Evolutionary conservation across 2,329 filamentous ascomycete genomes (phyloP).

Genomic region (Cercospora sp.): DNA sequence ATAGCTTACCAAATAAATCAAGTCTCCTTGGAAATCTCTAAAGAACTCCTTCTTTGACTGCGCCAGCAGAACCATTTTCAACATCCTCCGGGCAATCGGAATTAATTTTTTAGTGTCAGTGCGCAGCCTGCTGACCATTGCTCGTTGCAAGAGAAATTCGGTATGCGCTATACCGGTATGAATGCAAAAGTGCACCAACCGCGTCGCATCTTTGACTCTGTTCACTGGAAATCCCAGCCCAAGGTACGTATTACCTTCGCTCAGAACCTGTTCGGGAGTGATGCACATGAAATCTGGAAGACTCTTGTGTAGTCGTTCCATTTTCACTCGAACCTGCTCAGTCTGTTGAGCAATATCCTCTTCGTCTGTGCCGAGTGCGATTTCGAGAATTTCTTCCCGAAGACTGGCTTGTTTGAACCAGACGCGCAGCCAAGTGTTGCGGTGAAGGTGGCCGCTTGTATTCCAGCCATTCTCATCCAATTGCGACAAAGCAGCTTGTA

Average conservation of each 20-base stretch:
- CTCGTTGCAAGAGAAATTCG: constrained; percentile 59
- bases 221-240: constrained; percentile 16
- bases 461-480: constrained; percentile 58
- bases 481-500: constrained; percentile 42
- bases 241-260: constrained; percentile 22
- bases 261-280: constrained; percentile 34
- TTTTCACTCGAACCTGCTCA: constrained; percentile 43
- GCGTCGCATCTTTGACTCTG: constrained; percentile 24
- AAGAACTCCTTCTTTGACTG: constrained; percentile 45
- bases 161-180: constrained; percentile 54
- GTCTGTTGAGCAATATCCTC: constrained; percentile 44
- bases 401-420: constrained; percentile 53
- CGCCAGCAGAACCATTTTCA: constrained; percentile 42
- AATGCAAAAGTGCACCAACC: constrained; percentile 43
- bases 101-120: constrained; percentile 41
- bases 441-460: constrained; percentile 45
- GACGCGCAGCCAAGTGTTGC: constrained; percentile 51
- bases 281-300: constrained; percentile 37
- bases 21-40: constrained; percentile 47
- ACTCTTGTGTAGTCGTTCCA: constrained; percentile 43
- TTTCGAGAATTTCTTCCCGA: constrained; percentile 61
- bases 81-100: constrained; percentile 42
- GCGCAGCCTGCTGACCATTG: constrained; percentile 51
- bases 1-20: constrained; percentile 39
- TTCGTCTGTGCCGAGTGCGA: constrained; percentile 51